phyloP scores from a whole-genome alignment of 2,329 filamentous ascomycete species.

The Botrytis aclada region DNA sequence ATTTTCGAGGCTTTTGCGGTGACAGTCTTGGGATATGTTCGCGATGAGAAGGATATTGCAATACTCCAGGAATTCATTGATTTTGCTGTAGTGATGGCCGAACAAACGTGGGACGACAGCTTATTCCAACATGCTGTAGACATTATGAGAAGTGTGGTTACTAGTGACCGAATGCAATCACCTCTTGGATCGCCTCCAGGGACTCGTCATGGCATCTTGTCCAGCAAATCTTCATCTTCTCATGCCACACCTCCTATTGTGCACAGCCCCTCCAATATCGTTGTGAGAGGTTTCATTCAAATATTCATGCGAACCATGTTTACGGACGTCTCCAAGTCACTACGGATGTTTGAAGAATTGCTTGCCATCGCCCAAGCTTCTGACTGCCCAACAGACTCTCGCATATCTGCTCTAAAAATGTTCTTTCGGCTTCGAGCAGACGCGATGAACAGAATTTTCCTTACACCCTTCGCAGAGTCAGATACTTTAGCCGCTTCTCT shows the following conservation, averaged over 20 bases:
- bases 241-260: slow-evolving; percentile 19
- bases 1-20: slow-evolving; percentile 57
- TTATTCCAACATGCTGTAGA: slow-evolving; percentile 59
- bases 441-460: slow-evolving; percentile 71
- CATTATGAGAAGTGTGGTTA: slow-evolving; percentile 50
- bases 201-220: slow-evolving; percentile 31
- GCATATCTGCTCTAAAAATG: slow-evolving; percentile 71
- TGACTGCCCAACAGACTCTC: slow-evolving; percentile 63
- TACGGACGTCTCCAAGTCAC: slow-evolving; percentile 60
- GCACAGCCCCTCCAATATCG: slow-evolving; percentile 65
- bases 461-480: slow-evolving; percentile 68
- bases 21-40: slow-evolving; percentile 58
- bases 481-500: slow-evolving; percentile 70
- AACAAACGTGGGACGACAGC: slow-evolving; percentile 50
- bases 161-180: slow-evolving; percentile 45
- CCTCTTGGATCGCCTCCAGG: slow-evolving; percentile 39
- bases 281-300: slow-evolving; percentile 66
- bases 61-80: slow-evolving; percentile 64
- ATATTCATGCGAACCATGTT: slow-evolving; percentile 76
- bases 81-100: slow-evolving; percentile 63
- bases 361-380: slow-evolving; percentile 60
- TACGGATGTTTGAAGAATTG: slow-evolving; percentile 59
- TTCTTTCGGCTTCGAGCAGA: slow-evolving; percentile 82
- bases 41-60: slow-evolving; percentile 59
- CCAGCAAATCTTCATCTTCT: slow-evolving; percentile 24